These are phyloP conservation scores for Logfia minima DNA, from an alignment of 129 eudicot species.

Conservation along the genomic window DNA sequence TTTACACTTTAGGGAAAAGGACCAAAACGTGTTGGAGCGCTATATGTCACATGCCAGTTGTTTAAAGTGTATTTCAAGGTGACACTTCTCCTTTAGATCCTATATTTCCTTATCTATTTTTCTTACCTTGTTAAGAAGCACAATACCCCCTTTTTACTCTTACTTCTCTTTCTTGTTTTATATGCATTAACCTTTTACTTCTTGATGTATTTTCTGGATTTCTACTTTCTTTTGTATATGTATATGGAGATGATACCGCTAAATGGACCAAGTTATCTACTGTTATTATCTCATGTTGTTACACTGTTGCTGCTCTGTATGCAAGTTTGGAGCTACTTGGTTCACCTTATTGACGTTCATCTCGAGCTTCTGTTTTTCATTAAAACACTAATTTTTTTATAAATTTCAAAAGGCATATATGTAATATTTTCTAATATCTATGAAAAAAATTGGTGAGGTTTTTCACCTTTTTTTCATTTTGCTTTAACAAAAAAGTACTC, in stretches of 20 bases:
- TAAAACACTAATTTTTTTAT: too few species aligned
- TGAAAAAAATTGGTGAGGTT: not conserved
- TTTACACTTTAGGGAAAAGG: constrained; percentile 72
- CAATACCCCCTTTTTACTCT: not conserved
- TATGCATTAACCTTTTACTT: not conserved
- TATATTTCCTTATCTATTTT: not conserved
- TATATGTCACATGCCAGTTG: constrained; percentile 92
- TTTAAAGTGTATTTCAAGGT: constrained; percentile 96
- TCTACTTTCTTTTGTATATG: not conserved
- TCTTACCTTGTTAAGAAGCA: not conserved
- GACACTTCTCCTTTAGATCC: not conserved
- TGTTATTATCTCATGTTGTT: not conserved
- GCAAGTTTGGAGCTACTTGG: not conserved
- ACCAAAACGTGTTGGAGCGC: constrained; percentile 95
- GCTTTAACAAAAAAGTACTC: not conserved
- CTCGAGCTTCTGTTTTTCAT: too few species aligned
- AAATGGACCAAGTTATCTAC: not conserved
- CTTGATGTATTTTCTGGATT: not conserved
- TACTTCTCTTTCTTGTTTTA: not conserved
- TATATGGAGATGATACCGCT: not conserved
- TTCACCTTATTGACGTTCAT: too few species aligned
- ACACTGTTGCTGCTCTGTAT: not conserved
- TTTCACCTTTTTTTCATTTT: not conserved
- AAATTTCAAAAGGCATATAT: too few species aligned
- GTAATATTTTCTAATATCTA: not conserved